These are phyloP conservation scores for Rhizophora apiculata DNA, from an alignment of 345 rosid species.

Conservation along the genomic window DNA sequence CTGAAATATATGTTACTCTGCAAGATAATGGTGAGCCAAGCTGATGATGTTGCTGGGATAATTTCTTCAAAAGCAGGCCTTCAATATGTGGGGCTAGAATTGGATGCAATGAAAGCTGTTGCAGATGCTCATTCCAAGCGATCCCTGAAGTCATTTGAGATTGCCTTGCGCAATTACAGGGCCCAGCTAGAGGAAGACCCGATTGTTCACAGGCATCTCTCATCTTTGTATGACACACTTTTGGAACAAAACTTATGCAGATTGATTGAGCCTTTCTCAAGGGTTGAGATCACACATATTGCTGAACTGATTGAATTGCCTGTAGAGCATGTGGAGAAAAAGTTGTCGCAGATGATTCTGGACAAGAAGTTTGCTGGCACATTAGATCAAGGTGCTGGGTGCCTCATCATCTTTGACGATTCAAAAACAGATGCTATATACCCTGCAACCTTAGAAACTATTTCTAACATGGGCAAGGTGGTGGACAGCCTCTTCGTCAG, in stretches of 20 bases:
- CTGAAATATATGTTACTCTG: conserved; percentile 90
- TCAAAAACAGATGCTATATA: conserved; percentile 87
- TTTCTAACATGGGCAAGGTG: conserved; percentile 85
- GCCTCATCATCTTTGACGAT: conserved; percentile 85
- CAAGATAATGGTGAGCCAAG: conserved; percentile 96
- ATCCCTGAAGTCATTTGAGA: conserved; percentile 80
- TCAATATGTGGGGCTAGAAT: conserved; percentile 74
- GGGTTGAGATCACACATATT: conserved; percentile 83
- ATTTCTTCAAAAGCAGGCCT: conserved; percentile 94
- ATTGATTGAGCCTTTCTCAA: conserved; percentile 89
- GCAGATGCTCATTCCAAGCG: conserved; percentile 93
- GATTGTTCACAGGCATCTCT: conserved; percentile 91
- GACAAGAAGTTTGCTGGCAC: conserved; percentile 98
- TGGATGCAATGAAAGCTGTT: conserved; percentile 97
- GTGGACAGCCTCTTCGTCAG: conserved; percentile 95
- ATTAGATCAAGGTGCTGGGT: conserved; percentile 96
- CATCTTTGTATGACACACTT: conserved; percentile 80
- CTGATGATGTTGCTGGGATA: conserved; percentile 89
- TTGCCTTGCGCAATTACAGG: conserved; percentile 68
- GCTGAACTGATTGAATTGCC: conserved; percentile 85
- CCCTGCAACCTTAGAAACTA: conserved; percentile 81
- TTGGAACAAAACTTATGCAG: conserved; percentile 90
- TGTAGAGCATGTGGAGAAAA: conserved; percentile 83
- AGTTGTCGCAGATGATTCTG: conserved; percentile 89
- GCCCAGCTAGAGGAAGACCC: conserved; percentile 95